Evolutionary conservation across 225 moss, liverwort and hornwort species (phyloP).

Genomic region (Rhytidiadelphus loreus): DNA sequence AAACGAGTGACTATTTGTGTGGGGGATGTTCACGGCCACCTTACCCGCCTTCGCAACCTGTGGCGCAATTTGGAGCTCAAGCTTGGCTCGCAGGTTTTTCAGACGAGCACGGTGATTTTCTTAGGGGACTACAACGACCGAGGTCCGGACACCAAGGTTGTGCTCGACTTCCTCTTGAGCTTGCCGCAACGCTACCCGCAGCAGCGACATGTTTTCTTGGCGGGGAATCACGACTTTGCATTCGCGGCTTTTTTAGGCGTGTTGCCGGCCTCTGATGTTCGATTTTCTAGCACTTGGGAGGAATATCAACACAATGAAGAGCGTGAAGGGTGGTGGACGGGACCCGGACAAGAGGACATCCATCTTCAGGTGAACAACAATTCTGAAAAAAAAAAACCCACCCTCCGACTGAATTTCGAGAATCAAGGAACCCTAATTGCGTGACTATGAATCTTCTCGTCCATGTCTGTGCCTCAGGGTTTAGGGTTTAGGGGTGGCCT

Average conservation of each 20-base stretch:
- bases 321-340: constrained; percentile 90
- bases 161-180: constrained; percentile 61
- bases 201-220: constrained; percentile 71
- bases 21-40: constrained; percentile 81
- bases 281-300: constrained; percentile 59
- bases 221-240: constrained; percentile 92
- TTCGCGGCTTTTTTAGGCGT: constrained; percentile 74
- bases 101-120: constrained; percentile 51
- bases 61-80: constrained; percentile 76
- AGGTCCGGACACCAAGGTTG: constrained; percentile 43
- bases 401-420: neutral
- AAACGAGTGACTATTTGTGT: constrained; percentile 58
- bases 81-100: constrained; percentile 28
- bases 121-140: constrained; percentile 91
- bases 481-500: neutral
- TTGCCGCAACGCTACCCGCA: constrained; percentile 47
- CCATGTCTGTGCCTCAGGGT: neutral
- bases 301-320: constrained; percentile 50
- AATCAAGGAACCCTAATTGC: neutral
- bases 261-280: constrained; percentile 39
- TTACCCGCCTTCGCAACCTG: constrained; percentile 37
- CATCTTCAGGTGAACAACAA: constrained; percentile 37
- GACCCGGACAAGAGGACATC: constrained; percentile 63
- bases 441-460: neutral
- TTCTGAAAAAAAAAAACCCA: neutral